phyloP scores from a whole-genome alignment of 2,329 filamentous ascomycete genomes.

The Diplodia sapinea region DNA sequence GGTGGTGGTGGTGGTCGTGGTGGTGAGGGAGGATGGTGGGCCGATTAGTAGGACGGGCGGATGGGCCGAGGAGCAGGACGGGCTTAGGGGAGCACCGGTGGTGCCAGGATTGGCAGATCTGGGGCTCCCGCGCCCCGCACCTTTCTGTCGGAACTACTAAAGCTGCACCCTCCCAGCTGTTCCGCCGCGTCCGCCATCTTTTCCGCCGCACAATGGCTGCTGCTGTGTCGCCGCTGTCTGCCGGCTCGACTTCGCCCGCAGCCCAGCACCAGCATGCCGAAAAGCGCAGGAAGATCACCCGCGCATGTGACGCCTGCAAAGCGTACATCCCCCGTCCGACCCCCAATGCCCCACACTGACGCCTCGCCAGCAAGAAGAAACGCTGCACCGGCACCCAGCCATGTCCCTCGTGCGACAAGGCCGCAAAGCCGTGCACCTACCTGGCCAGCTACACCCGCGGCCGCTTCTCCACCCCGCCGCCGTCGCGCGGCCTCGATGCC shows the following conservation, averaged over 20 bases:
- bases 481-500: slow-evolving; percentile 29
- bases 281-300: slow-evolving; percentile 31
- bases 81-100: background rate
- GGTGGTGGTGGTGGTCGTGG: background rate
- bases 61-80: background rate
- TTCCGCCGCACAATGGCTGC: slow-evolving; percentile 20
- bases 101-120: slow-evolving; percentile 3
- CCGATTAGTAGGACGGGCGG: background rate
- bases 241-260: slow-evolving; percentile 4
- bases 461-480: slow-evolving; percentile 29
- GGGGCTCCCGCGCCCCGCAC: slow-evolving; percentile 16
- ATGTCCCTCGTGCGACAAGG: slow-evolving; percentile 30
- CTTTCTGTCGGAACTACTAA: slow-evolving; percentile 19
- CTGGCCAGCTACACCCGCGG: slow-evolving; percentile 31
- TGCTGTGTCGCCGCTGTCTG: slow-evolving; percentile 28
- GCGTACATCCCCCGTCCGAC: slow-evolving; percentile 12
- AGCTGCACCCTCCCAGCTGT: slow-evolving; percentile 14
- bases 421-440: slow-evolving; percentile 28
- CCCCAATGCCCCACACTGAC: background rate
- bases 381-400: slow-evolving; percentile 31
- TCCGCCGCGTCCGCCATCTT: slow-evolving; percentile 21
- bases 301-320: slow-evolving; percentile 30
- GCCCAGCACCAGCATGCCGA: slow-evolving; percentile 8
- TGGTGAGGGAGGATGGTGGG: background rate
- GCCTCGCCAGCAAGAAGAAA: slow-evolving; percentile 27